Base-by-base conservation (phyloP, 257 asterid species). In the Petunia secreta region DNA sequence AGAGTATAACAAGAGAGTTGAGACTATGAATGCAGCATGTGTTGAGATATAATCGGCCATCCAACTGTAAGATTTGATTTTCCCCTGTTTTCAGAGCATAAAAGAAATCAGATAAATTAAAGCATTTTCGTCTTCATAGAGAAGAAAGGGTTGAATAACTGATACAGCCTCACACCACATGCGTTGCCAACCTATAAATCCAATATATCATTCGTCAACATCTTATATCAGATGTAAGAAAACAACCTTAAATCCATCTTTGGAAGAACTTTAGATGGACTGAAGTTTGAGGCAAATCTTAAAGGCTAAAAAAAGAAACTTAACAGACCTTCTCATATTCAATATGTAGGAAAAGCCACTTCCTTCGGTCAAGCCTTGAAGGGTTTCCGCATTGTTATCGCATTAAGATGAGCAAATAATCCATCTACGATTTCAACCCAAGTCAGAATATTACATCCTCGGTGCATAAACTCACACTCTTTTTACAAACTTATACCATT, bases 361-460 rank as follows among this genome's bases (percentile, higher is more conserved):
- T 89, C 25, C 97, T 88, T 91, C 92, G 79, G 83, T 85, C 93
- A 87, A 87, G 91, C 91, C 97, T 90, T 91, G 92, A 89, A 86
- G 89, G 89, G 90, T 90, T 92, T 92, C 97, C 95, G 89, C 97
- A 90, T 87, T 86, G 90, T 92, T 93, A 93, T 89, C 94, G 97
- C 96, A 91, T 90, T 93, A 89, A 88, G 94, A 91, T 87, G 95
- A 86, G 97, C 95, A 91, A 90, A 90, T 79, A 90, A 91, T 85
- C 97, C 97, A 95, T 95, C 98, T 91, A 95, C 97, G 97, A 91
- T 92, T 92, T 90, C 96, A 92, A 92, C 86, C 91, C 95, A 90
- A 90, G 99, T 95, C 91, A 95, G 96, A 91, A 94, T 78, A 84
- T 87, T 85, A 86, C 78, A 88, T 85, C 87, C 94, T 88, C 75